Evolutionary conservation across 73 alveolate genomes (phyloP), one percentile per base, ranked within the genome.

Genomic region (Effrenium voratum): DNA sequence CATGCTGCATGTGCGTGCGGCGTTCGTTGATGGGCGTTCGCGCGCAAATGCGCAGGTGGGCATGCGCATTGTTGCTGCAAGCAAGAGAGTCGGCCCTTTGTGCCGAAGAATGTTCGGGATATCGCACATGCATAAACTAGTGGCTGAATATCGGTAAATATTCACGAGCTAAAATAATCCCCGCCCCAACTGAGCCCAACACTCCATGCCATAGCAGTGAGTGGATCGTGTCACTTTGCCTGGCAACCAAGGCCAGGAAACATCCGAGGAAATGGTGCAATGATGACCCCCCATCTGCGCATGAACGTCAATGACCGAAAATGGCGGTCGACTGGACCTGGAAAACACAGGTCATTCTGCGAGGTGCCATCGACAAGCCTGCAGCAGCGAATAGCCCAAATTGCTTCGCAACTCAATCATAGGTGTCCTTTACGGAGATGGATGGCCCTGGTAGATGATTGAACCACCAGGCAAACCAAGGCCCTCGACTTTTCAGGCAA

Each of bases 161-260:
- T n/a, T n/a, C n/a, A n/a, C n/a, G n/a, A n/a, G 26, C 68, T n/a
- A n/a, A n/a, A n/a, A n/a, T n/a, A n/a, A n/a, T n/a, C n/a, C n/a
- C 44, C 12, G 88, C 66, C 70, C 52, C 5, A 38, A n/a, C 75
- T 60, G 38, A 87, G 95, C 40, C 49, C 6, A 36, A 10, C 43
- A 47, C 91, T 92, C 98, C 98, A 92, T 92, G 46, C 98, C 98
- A 30, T 92, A 92, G 98, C 98, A 92, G 47, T 92, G 98, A 26
- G 98, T 92, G 50, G 98, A 92, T 63, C 98, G 98, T 41, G 59
- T 92, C 47, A 92, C 98, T 30, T 92, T 90, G 59, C 97, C 97
- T 90, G 13, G 43, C 73, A 32, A 28, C 28, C 16, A 30, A 15
- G n/a, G 75, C 40, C 12, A 36, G 28, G 5, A 4, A 60, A 4